Evolutionary conservation across 2,329 filamentous ascomycete species (phyloP).

Genomic region (Exophiala aquamarina): DNA sequence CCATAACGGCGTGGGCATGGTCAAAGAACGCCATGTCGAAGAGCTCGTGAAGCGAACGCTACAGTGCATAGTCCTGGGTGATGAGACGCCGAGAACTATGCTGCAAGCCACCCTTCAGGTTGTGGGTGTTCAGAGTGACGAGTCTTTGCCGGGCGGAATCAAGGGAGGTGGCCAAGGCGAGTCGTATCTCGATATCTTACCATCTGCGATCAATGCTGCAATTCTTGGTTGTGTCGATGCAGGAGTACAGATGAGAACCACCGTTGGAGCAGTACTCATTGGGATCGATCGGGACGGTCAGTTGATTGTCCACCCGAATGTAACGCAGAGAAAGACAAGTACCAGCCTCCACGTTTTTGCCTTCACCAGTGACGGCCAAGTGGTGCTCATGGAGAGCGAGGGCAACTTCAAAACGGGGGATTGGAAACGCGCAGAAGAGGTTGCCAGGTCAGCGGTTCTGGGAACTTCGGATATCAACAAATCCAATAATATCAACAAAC

Average conservation of each 20-base stretch:
- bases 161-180: constrained; percentile 27
- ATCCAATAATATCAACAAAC: constrained; percentile 17
- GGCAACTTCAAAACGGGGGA: constrained; percentile 72
- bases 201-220: constrained; percentile 77
- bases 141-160: constrained; percentile 30
- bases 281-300: constrained; percentile 51
- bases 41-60: constrained; percentile 43
- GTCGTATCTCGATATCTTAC: constrained; percentile 73
- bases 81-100: constrained; percentile 43
- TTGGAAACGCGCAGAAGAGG: constrained; percentile 70
- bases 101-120: constrained; percentile 46
- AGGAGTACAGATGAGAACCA: constrained; percentile 74
- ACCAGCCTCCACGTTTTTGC: constrained; percentile 78
- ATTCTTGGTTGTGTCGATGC: constrained; percentile 78
- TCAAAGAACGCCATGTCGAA: constrained; percentile 80
- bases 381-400: constrained; percentile 78
- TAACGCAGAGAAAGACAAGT: constrained; percentile 61
- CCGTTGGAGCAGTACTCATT: constrained; percentile 65
- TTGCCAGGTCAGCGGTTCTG: constrained; percentile 66
- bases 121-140: constrained; percentile 32
- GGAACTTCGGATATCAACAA: constrained; percentile 15
- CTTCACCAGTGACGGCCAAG: constrained; percentile 71
- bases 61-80: constrained; percentile 40
- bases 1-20: constrained; percentile 80
- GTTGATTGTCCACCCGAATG: constrained; percentile 61